Evolutionary conservation across 805 yeast genomes (phyloP), one percentile per base, ranked within the genome.

Genomic region (Zygotorulaspora florentina): DNA sequence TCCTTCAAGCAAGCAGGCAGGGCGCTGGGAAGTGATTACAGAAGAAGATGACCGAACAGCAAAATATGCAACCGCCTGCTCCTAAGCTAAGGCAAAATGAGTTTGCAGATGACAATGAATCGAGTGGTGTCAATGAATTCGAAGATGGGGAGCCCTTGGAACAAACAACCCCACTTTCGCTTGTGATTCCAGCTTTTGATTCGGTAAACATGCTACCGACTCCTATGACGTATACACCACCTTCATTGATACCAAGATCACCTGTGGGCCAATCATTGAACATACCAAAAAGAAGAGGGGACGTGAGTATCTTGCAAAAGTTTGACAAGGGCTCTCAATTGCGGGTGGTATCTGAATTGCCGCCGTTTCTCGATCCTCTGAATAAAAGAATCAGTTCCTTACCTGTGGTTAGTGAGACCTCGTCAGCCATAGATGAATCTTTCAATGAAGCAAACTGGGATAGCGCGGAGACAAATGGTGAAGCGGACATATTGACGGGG

Each of bases 171-270:
- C 65, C 65, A 1, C 37, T 58, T 15, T 47, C 53, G 26, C 31
- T 57, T 8, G 33, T 44, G 3, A 55, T 53, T 5, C 60, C 63
- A 23, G 46, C 52, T 2, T 62, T 60, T 42, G 60, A 52, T 2
- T 47, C 52, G 29, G 51, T 61, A 23, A 53, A 58, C 3, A 47
- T 52, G 15, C 42, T 64, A 28, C 68, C 68, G 1, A 64, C 68
- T 1, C 68, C 68, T 29, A 56, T 62, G 59, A 47, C 55, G 2
- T 62, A 59, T 37, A 54, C 61, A 3, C 63, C 64, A 4, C 62
- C 65, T 8, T 43, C 43, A 8, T 35, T 20, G 31, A 25, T 34
- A 13, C 31, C 49, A 8, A 42, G 47, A n/a, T 57, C 61, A 15
- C 61, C 61, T 8, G 18, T 45, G 10, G 50, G 46, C 16, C 50